Base-by-base conservation (phyloP, 1,284 basidiomycete genomes). In the Sanghuangporus sanghuang region DNA sequence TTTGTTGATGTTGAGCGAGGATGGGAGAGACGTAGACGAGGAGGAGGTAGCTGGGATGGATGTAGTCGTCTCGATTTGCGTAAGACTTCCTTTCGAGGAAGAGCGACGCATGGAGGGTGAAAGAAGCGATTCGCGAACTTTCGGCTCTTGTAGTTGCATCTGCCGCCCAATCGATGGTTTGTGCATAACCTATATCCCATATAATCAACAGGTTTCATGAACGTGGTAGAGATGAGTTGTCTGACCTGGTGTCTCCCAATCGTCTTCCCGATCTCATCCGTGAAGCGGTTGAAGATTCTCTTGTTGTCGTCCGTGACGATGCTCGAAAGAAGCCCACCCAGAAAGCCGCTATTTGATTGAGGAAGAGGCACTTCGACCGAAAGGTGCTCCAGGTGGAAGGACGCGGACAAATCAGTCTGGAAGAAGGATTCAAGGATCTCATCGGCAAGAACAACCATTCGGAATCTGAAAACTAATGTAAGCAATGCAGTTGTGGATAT, bases 371-470 rank as follows among this genome's bases (percentile, higher is more conserved):
- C 75, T 84, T 85, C 75, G 83, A 87, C 53, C 79, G 85, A 64
- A 21, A 92, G 81, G 9, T 83, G 80, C 65, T 93, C 89, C 23
- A 98, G 81, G 68, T 86, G 83, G 85, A 97, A 98, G 1, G 93
- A 95, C 0, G 83, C 85, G 0, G 92, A 87, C 64, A 98, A 80
- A 72, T 97, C 96, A 0, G 88, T 84, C 69, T 95, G 93, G 72
- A 97, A 98, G 81, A 98, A 98, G 1, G 90, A 90, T 73, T 98
- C 96, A 11, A 98, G 82, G 21, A 98, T 82, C 73, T 97, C 95
- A 69, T 98, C 96, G 1, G 95, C 95, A 7, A 98, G 81, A 3
- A 98, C 91, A 50, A 97, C 95, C 95, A 98, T 98, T 12, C 96
- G 88, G 85, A 98, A 98, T 12, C 95, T 96, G 57, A 12, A 52